These are phyloP conservation scores for Echinosophora koreensis DNA, from an alignment of 306 rosid species.

Conservation along the genomic window DNA sequence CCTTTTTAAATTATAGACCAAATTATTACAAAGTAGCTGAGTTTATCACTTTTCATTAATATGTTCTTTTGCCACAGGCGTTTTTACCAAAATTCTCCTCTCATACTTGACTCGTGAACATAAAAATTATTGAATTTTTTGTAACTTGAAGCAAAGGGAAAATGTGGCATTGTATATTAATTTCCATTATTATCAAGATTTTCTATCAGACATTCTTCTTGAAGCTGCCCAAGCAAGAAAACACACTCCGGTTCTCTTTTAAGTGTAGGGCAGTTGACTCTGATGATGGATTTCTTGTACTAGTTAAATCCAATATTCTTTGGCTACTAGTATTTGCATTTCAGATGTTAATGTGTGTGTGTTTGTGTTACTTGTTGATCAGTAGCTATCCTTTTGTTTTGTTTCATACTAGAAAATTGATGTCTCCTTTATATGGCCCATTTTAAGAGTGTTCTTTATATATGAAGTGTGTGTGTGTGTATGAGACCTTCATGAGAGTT, in stretches of 20 bases:
- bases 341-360: not conserved
- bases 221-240: constrained; percentile 27
- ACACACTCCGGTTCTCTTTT: not conserved
- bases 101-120: not conserved
- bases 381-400: constrained; percentile 2
- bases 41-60: not conserved
- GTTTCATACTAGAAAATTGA: not conserved
- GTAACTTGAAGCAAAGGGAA: not conserved
- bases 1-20: not conserved
- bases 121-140: not conserved
- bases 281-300: not conserved
- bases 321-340: constrained; percentile 14
- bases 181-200: constrained; percentile 7
- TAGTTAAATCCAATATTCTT: constrained; percentile 10
- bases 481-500: not conserved
- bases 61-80: not conserved
- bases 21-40: not conserved
- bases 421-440: constrained; percentile 18
- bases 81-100: not conserved
- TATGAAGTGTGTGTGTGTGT: not conserved
- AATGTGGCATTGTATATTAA: constrained; percentile 1
- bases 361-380: not conserved
- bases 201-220: constrained; percentile 18
- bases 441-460: constrained; percentile 6
- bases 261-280: not conserved